Percentiles rank a stretch among this genome's conserved stretches.
Conservation (phyloP, 2,329 filamentous ascomycete genomes). For the Didymella glomerata region DNA sequence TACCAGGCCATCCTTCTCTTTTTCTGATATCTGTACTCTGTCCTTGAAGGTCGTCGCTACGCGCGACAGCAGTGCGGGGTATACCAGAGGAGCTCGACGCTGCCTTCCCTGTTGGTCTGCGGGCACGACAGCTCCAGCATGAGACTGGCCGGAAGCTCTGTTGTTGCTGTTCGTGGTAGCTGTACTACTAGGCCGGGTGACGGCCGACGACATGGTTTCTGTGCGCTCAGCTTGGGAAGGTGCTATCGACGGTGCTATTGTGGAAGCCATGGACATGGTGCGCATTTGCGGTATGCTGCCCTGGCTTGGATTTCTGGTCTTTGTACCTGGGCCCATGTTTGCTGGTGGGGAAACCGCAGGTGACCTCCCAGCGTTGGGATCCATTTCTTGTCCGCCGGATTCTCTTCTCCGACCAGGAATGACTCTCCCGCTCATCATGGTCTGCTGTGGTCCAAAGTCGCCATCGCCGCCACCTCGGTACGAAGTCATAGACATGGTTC, state of each 20-base stretch:
- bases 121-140: constrained; percentile 57
- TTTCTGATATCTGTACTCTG: constrained; percentile 83
- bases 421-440: constrained; percentile 89
- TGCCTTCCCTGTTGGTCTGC: constrained; percentile 44
- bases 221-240: constrained; percentile 67
- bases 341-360: constrained; percentile 35
- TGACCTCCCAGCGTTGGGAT: constrained; percentile 30
- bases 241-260: constrained; percentile 60
- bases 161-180: constrained; percentile 46
- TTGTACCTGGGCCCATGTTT: constrained; percentile 43
- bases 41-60: constrained; percentile 93
- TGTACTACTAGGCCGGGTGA: constrained; percentile 54
- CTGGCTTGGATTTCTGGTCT: constrained; percentile 48
- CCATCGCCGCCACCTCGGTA: constrained; percentile 77
- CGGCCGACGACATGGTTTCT: constrained; percentile 63
- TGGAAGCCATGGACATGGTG: constrained; percentile 94
- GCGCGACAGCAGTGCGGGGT: constrained; percentile 90
- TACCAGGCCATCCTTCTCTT: constrained; percentile 94
- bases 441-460: constrained; percentile 74
- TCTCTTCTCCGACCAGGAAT: constrained; percentile 80
- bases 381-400: constrained; percentile 52
- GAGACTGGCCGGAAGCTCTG: constrained; percentile 56
- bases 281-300: constrained; percentile 59
- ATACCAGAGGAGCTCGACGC: constrained; percentile 81
- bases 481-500: constrained; percentile 95